Percentiles rank a stretch among this genome's conserved stretches.
Evolutionary conservation across 208 protist species (phyloP).

Genomic region (Trypanosoma theileri): DNA sequence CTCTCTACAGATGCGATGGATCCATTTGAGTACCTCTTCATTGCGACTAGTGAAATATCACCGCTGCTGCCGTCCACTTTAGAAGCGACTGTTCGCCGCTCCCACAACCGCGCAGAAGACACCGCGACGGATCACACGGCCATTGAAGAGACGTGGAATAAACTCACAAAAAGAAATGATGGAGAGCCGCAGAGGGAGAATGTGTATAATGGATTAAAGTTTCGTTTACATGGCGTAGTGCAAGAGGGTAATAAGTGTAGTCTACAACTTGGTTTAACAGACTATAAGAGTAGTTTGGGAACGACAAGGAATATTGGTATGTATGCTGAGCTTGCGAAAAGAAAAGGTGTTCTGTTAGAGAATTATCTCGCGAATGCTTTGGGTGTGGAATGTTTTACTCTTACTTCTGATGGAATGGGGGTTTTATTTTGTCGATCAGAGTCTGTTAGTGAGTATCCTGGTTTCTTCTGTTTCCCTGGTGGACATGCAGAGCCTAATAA

Average conservation of each 20-base stretch:
- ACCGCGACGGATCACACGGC: constrained; percentile 12
- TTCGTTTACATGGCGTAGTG: constrained; percentile 33
- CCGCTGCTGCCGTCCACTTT: constrained; percentile 17
- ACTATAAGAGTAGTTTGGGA: constrained; percentile 50
- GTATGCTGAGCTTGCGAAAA: constrained; percentile 16
- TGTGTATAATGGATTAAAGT: constrained; percentile 52
- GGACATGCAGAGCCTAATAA: constrained; percentile 42
- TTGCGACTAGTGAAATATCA: constrained; percentile 1
- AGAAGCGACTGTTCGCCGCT: constrained; percentile 9
- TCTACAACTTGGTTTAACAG: constrained; percentile 45
- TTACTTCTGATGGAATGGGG: constrained; percentile 34
- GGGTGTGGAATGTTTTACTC: constrained; percentile 42
- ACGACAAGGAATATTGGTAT: constrained; percentile 25
- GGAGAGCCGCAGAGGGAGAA: neutral
- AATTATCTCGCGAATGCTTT: constrained; percentile 40
- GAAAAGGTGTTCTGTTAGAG: neutral
- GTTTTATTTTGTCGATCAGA: constrained; percentile 40
- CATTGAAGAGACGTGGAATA: constrained; percentile 34
- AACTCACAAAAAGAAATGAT: neutral
- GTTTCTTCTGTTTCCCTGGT: constrained; percentile 46
- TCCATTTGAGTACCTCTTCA: too few species aligned
- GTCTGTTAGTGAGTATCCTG: constrained; percentile 37
- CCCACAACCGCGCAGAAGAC: constrained; percentile 25
- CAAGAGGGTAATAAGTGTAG: constrained; percentile 6
- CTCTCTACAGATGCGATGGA: too few species aligned